phyloP scores from a whole-genome alignment of 2,329 filamentous ascomycete genomes.

The Tricladium varicosporioides region DNA sequence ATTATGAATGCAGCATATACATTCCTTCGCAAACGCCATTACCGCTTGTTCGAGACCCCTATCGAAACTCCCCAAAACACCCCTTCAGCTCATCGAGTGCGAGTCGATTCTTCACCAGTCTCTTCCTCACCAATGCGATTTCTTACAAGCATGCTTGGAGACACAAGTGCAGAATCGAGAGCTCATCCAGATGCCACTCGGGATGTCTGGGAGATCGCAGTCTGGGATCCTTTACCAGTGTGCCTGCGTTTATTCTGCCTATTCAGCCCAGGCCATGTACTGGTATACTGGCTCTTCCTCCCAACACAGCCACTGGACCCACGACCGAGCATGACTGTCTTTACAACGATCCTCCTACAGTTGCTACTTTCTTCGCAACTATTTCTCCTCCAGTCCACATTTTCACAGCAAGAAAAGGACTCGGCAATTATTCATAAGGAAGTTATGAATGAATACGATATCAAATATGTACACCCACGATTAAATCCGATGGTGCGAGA shows the following conservation, averaged over 20 bases:
- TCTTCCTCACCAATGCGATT: slow-evolving; percentile 77
- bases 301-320: slow-evolving; percentile 74
- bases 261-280: slow-evolving; percentile 91
- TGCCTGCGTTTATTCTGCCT: slow-evolving; percentile 80
- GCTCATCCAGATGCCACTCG: slow-evolving; percentile 77
- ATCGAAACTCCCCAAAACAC: slow-evolving; percentile 76
- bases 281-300: slow-evolving; percentile 85
- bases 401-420: slow-evolving; percentile 84
- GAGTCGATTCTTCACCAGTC: slow-evolving; percentile 78
- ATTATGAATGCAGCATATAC: slow-evolving; percentile 76
- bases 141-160: slow-evolving; percentile 64
- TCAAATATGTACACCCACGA: slow-evolving; percentile 88
- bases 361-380: slow-evolving; percentile 75
- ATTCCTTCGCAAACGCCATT: slow-evolving; percentile 77
- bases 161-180: slow-evolving; percentile 73
- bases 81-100: slow-evolving; percentile 83
- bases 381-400: slow-evolving; percentile 68
- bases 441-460: slow-evolving; percentile 93
- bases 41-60: slow-evolving; percentile 85
- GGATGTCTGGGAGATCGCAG: slow-evolving; percentile 91
- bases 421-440: slow-evolving; percentile 81
- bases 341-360: slow-evolving; percentile 78
- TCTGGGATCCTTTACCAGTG: slow-evolving; percentile 91
- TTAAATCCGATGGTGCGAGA: slow-evolving; percentile 78
- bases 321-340: slow-evolving; percentile 79